Conservation (phyloP, 2,329 filamentous ascomycete species). For the Emergomyces orientalis region DNA sequence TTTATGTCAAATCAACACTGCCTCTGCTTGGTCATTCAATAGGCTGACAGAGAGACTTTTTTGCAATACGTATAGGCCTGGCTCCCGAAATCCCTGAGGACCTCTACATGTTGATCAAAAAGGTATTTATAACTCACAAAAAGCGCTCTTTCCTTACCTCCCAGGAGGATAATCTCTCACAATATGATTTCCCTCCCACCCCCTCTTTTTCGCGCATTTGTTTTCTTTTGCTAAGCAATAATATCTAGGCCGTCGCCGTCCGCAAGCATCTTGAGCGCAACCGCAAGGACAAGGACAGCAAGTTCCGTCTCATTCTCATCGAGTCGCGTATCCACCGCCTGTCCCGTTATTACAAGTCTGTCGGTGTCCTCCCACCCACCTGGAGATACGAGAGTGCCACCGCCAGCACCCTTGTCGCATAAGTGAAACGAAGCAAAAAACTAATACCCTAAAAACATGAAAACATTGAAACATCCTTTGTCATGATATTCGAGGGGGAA, state of each 20-base stretch:
- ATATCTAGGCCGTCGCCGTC: conserved; percentile 74
- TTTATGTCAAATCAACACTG: conserved; percentile 31
- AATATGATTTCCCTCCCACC: background rate
- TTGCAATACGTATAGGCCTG: conserved; percentile 61
- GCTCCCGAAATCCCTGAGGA: conserved; percentile 98
- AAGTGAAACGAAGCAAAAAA: conserved; percentile 37
- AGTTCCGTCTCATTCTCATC: conserved; percentile 99
- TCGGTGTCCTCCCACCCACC: conserved; percentile 71
- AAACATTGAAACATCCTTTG: background rate
- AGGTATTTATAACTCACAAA: conserved; percentile 50
- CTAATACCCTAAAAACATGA: background rate
- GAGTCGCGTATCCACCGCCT: conserved; percentile 99
- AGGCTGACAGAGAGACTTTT: conserved; percentile 84
- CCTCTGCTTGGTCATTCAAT: conserved; percentile 70
- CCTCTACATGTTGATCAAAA: conserved; percentile 99
- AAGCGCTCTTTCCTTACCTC: background rate
- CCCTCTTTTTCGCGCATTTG: background rate
- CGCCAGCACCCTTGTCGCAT: conserved; percentile 86
- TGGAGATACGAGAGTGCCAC: conserved; percentile 99
- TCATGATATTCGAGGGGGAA: background rate
- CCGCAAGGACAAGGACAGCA: conserved; percentile 99
- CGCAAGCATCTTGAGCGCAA: conserved; percentile 99
- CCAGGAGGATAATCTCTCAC: background rate
- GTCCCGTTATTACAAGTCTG: conserved; percentile 99
- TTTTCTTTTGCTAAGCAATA: background rate